Conservation (phyloP, 192 early-diverging fungal species). For the Geranomyces michiganensis region DNA sequence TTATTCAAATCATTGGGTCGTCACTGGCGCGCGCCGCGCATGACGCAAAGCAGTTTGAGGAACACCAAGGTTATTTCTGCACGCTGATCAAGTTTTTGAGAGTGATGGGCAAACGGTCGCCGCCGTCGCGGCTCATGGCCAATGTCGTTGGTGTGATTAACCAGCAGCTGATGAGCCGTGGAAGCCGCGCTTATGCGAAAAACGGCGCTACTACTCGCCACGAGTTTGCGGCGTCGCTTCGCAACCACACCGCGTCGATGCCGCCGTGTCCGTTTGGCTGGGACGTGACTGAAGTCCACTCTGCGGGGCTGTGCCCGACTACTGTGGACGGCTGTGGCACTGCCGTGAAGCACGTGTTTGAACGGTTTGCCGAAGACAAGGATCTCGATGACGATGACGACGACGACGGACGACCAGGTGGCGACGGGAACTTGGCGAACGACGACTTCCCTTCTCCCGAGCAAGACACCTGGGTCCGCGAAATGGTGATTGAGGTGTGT, state of each 20-base stretch:
- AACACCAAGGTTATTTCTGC: background rate
- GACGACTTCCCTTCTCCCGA: background rate
- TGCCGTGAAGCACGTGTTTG: too few relatives aligned
- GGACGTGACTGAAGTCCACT: too few relatives aligned
- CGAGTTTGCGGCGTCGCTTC: too few relatives aligned
- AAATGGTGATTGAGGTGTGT: conserved; percentile 4
- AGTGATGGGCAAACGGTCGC: background rate
- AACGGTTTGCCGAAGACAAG: too few relatives aligned
- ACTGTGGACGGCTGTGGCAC: too few relatives aligned
- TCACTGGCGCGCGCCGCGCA: conserved; percentile 1
- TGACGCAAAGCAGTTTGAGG: background rate
- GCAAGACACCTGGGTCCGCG: conserved; percentile 1
- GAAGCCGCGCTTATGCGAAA: background rate
- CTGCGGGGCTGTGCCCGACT: too few relatives aligned
- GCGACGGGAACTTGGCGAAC: background rate
- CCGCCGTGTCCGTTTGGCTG: too few relatives aligned
- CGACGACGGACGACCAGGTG: background rate
- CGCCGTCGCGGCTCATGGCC: conserved; percentile 8
- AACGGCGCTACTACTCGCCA: background rate
- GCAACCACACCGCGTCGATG: too few relatives aligned
- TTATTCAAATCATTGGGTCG: conserved; percentile 26
- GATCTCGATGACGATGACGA: background rate
- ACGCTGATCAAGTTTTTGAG: background rate
- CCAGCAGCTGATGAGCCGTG: background rate
- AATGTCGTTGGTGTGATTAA: conserved; percentile 16